Evolutionary conservation across 306 rosid species (phyloP).

Genomic region (Corylus avellana): DNA sequence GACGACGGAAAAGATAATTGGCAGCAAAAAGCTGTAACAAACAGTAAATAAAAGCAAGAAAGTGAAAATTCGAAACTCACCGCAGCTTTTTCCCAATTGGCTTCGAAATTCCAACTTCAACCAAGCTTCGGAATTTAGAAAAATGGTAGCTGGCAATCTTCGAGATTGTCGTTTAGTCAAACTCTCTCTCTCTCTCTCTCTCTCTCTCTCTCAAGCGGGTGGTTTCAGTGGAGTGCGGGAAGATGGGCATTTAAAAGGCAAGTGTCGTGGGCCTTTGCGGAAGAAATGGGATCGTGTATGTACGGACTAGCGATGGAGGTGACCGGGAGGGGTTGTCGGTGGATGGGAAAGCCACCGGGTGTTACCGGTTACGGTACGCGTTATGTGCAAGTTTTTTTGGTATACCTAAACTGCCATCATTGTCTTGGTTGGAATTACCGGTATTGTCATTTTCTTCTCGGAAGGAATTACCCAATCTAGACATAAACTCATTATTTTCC

Average conservation of each 20-base stretch:
- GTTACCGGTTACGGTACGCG: constrained; percentile 35
- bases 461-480: too few species aligned
- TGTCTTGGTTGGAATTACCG: constrained; percentile 11
- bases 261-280: not conserved
- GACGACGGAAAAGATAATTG: not conserved
- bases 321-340: constrained; percentile 48
- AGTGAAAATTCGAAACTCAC: constrained; percentile 6
- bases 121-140: not conserved
- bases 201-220: too few species aligned
- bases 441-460: not conserved
- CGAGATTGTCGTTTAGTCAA: constrained; percentile 16
- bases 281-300: not conserved
- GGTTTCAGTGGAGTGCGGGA: constrained; percentile 4
- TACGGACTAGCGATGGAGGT: not conserved
- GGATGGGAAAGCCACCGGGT: constrained; percentile 30
- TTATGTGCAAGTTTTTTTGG: constrained; percentile 13
- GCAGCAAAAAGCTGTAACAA: constrained; percentile 17
- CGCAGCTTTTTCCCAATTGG: not conserved
- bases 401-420: constrained; percentile 34
- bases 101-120: not conserved
- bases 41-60: not conserved
- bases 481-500: too few species aligned
- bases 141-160: constrained; percentile 3
- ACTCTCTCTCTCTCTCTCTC: not conserved
- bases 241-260: constrained; percentile 10